Evolutionary conservation across 768 basidiomycete genomes (phyloP), one percentile per base, ranked within the genome.

Genomic region (Tulasnella sp.): DNA sequence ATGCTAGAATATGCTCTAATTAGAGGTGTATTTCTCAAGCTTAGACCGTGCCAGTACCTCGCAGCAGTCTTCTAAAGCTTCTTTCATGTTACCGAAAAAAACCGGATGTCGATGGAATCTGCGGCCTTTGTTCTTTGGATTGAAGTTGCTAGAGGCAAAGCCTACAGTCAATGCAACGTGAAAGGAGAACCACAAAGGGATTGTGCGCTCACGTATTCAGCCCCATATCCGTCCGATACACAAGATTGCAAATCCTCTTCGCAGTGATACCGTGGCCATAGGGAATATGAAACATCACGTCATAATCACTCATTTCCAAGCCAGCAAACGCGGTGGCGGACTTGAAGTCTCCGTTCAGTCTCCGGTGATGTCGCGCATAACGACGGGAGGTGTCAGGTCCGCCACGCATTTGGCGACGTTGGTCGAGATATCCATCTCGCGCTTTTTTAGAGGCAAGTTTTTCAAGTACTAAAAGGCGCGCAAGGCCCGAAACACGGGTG

Each of bases 211-310:
- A 79, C 78, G 74, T 78, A 27, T 78, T 58, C 21, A 71, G 10
- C 24, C 80, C 79, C 12, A 81, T 48, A 80, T 89, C 90, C 56
- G 90, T 91, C 82, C 89, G 88, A 82, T 89, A 91, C 24, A 91
- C 85, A 74, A 90, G 82, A 80, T 88, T 90, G 78, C 89, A 88
- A 75, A 91, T 89, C 75, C 88, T 85, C 58, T 87, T 86, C 4
- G 90, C 88, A 81, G 89, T 87, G 89, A 89, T 90, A 3, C 89
- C 88, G 38, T 89, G 89, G 7, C 90, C 90, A 82, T 91, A 91
- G 0, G 90, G 90, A 71, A 91, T 89, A 81, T 91, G 90, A 62
- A 91, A 83, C 16, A 87, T 85, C 21, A 89, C 88, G 80, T 91
- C 90, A 80, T 91, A 90, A 80, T 90, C 88, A 81, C 88, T 90